phyloP scores from a whole-genome alignment of 2,329 filamentous ascomycete genomes.

The Cladosporium sp. region DNA sequence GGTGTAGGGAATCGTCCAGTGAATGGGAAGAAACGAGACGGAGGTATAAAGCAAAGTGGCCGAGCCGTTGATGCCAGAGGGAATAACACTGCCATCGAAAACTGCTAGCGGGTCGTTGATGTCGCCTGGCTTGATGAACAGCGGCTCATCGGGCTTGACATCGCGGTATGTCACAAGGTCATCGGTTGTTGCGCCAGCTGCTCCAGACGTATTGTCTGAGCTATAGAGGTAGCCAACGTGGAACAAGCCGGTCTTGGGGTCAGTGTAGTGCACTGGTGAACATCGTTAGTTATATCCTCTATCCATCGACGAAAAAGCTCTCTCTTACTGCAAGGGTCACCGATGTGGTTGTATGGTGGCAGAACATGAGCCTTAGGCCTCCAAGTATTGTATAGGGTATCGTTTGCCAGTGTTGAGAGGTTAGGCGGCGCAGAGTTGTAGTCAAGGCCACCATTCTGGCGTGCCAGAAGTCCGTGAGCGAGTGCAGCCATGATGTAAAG shows the following conservation, averaged over 20 bases:
- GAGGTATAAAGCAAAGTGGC: conserved; percentile 44
- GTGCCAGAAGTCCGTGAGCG: not conserved
- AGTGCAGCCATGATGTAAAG: not conserved
- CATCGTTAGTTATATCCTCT: conserved; percentile 13
- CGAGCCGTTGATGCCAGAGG: conserved; percentile 39
- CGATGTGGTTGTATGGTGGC: conserved; percentile 37
- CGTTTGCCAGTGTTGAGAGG: conserved; percentile 36
- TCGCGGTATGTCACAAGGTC: conserved; percentile 42
- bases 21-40: conserved; percentile 42
- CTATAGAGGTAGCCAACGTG: conserved; percentile 42
- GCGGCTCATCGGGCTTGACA: conserved; percentile 23
- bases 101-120: conserved; percentile 44
- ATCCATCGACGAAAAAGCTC: not conserved
- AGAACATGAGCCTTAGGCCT: conserved; percentile 39
- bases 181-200: conserved; percentile 35
- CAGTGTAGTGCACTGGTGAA: conserved; percentile 39
- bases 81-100: conserved; percentile 44
- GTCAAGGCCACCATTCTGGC: conserved; percentile 12
- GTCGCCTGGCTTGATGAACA: conserved; percentile 31
- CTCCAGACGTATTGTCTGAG: conserved; percentile 15
- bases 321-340: conserved; percentile 8
- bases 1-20: conserved; percentile 44
- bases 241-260: conserved; percentile 41
- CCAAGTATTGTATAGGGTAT: conserved; percentile 25
- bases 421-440: conserved; percentile 38